Conservation (phyloP, 352 stramenopile genomes). For the Globisporangium paddicum region DNA sequence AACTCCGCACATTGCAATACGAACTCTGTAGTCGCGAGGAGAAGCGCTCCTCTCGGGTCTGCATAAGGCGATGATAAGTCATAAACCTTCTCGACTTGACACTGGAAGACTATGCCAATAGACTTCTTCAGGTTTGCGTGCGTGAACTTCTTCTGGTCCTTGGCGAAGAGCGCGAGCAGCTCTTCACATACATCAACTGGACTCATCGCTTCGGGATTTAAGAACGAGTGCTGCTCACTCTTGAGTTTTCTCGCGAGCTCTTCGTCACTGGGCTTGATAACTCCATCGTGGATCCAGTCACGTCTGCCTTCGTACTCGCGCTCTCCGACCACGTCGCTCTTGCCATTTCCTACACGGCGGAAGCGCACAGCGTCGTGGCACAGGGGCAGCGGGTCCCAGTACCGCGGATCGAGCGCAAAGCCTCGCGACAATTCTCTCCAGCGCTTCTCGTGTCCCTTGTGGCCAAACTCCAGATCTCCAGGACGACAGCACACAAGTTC, state of each 20-base stretch:
- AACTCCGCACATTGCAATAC: conserved; percentile 16
- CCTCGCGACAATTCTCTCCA: conserved; percentile 61
- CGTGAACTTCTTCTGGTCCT: conserved; percentile 19
- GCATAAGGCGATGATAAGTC: neutral
- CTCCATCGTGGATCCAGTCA: conserved; percentile 32
- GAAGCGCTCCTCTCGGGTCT: neutral
- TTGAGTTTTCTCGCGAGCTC: conserved; percentile 16
- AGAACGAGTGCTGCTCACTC: conserved; percentile 28
- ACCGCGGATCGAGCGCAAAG: conserved; percentile 52
- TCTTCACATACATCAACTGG: conserved; percentile 24
- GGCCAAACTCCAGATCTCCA: conserved; percentile 13
- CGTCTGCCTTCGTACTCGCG: conserved; percentile 48
- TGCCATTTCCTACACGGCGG: conserved; percentile 25
- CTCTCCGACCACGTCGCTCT: conserved; percentile 17
- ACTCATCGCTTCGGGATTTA: conserved; percentile 19
- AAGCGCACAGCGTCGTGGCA: conserved; percentile 50
- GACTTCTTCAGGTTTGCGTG: conserved; percentile 39
- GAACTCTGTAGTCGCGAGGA: conserved; percentile 4
- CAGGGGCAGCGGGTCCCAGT: conserved; percentile 51
- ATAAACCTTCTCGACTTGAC: neutral
- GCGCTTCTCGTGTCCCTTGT: neutral
- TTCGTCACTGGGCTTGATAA: conserved; percentile 45
- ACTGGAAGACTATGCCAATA: conserved; percentile 25
- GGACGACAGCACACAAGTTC: conserved; percentile 35
- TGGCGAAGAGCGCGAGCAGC: conserved; percentile 23